Percentiles rank a stretch among this genome's conserved stretches.
Conservation (phyloP, 2,329 filamentous ascomycete species). For the Clonostachys sp. region DNA sequence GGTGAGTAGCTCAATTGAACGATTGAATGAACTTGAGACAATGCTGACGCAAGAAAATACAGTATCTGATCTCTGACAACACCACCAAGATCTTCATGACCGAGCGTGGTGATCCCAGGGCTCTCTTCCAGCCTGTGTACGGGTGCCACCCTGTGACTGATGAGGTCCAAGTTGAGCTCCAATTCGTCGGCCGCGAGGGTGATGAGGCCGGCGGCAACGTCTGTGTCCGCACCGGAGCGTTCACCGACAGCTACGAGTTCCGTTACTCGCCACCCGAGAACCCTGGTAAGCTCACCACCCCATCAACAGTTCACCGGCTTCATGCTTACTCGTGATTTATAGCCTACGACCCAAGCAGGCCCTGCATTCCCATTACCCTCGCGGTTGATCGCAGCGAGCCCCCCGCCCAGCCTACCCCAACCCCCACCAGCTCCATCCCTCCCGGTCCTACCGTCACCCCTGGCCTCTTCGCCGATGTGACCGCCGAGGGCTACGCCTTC, state of each 20-base stretch:
- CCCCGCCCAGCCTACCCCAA: background rate
- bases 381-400: background rate
- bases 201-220: slow-evolving; percentile 25
- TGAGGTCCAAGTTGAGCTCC: slow-evolving; percentile 27
- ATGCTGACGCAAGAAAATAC: slow-evolving; percentile 17
- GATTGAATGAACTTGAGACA: too few species aligned
- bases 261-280: slow-evolving; percentile 34
- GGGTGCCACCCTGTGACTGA: slow-evolving; percentile 35
- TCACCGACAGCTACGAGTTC: slow-evolving; percentile 30
- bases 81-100: slow-evolving; percentile 45
- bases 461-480: background rate
- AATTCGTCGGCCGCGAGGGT: slow-evolving; percentile 20
- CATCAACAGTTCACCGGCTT: background rate
- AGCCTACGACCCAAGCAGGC: background rate
- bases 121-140: slow-evolving; percentile 31
- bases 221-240: slow-evolving; percentile 27
- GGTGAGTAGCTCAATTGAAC: slow-evolving; percentile 19
- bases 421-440: background rate
- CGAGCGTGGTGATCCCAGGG: slow-evolving; percentile 32
- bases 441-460: background rate
- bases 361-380: background rate
- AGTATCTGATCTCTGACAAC: slow-evolving; percentile 22
- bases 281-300: slow-evolving; percentile 16
- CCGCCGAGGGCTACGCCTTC: background rate
- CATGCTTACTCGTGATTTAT: background rate